phyloP scores from a whole-genome alignment of 371 early-diverging fungal genomes.

The Funneliformis caledonium region DNA sequence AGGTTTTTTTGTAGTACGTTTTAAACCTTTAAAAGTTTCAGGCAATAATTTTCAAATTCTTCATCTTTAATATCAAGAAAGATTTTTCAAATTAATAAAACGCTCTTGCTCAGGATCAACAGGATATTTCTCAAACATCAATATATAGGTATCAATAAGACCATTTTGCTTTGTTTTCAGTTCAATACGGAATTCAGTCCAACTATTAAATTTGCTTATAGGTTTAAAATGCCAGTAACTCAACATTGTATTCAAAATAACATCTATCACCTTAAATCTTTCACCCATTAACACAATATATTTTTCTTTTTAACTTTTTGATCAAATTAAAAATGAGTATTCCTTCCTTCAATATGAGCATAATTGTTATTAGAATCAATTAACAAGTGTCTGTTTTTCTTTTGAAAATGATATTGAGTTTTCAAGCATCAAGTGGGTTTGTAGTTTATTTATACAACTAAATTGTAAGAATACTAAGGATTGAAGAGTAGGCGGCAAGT shows the following conservation, averaged over 20 bases:
- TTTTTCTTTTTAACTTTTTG: background rate
- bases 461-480: background rate
- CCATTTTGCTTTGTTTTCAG: background rate
- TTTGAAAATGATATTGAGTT: background rate
- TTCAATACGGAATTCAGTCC: constrained; percentile 6
- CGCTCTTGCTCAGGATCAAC: background rate
- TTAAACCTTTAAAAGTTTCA: background rate
- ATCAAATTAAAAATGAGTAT: background rate
- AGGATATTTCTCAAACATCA: constrained; percentile 18
- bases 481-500: background rate
- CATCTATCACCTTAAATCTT: background rate
- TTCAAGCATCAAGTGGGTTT: constrained; percentile 18
- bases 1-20: constrained; percentile 6
- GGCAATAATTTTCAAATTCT: background rate
- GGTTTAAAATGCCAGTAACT: background rate
- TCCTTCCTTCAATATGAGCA: background rate
- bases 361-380: background rate
- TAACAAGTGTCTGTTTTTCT: background rate
- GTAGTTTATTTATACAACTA: background rate
- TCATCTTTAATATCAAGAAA: background rate
- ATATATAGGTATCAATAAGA: background rate
- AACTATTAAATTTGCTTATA: background rate
- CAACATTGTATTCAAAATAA: constrained; percentile 5
- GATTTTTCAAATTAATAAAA: background rate
- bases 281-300: constrained; percentile 12